Conservation (phyloP, 1,284 basidiomycete genomes). For the Melampsora occidentalis region DNA sequence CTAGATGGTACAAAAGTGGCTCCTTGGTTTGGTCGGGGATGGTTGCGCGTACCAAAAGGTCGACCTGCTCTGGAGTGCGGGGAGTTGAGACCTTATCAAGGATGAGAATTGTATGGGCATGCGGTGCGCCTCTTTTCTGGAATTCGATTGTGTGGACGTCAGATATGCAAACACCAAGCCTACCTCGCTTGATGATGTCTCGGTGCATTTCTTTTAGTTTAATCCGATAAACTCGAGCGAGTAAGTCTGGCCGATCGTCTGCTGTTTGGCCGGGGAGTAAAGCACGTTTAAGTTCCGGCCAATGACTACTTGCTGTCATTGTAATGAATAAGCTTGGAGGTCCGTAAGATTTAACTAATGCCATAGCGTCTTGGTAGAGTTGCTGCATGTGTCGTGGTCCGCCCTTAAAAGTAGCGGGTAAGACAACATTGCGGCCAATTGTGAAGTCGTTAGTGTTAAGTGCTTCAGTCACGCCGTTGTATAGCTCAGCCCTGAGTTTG, state of each 20-base stretch:
- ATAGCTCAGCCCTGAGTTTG: constrained; percentile 54
- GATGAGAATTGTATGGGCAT: constrained; percentile 59
- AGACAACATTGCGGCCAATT: neutral
- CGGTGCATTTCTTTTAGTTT: neutral
- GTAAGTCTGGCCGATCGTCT: neutral
- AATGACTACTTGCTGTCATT: constrained; percentile 7
- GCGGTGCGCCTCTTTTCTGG: constrained; percentile 60
- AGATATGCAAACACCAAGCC: constrained; percentile 54
- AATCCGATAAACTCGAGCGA: neutral
- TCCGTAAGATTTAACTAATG: neutral
- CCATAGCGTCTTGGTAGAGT: constrained; percentile 18
- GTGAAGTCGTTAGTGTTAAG: neutral
- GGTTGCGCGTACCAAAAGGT: constrained; percentile 55
- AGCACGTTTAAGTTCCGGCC: neutral
- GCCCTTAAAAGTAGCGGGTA: neutral
- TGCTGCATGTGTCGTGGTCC: constrained; percentile 2
- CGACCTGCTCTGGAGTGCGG: constrained; percentile 53
- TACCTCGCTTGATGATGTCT: too few species aligned
- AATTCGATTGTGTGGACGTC: constrained; percentile 60
- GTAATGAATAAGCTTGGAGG: constrained; percentile 21
- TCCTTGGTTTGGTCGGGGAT: constrained; percentile 56
- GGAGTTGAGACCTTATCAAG: constrained; percentile 53
- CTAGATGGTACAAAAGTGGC: constrained; percentile 55
- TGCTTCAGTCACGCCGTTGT: neutral
- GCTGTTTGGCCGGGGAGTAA: neutral